Evolutionary conservation across 352 stramenopile genomes (phyloP), one percentile per base, ranked within the genome.

Genomic region (Pythium sp.): DNA sequence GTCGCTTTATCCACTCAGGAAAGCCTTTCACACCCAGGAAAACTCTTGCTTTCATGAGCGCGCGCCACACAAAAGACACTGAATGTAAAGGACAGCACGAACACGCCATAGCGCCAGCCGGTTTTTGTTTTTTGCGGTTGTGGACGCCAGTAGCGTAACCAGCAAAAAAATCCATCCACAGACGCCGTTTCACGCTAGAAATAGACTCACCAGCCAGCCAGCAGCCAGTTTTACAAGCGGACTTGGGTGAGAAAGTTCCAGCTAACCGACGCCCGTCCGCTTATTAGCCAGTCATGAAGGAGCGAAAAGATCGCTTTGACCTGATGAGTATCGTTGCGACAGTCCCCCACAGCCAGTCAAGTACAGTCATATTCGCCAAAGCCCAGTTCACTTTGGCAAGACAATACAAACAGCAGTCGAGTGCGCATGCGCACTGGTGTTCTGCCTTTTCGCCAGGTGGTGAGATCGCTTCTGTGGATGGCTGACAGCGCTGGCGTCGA

Each of bases 361-460:
- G 20, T 9, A 32, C 28, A 32, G 28, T 20, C 12, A 14, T n/a
- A n/a, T 22, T 51, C 43, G 18, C 41, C 11, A 41, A 15, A 41
- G 41, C 41, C 43, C 43, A 51, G 43, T 51, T 51, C 43, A 46
- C 38, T 43, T 46, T 46, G 15, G 18, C 43, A 22, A 22, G 43
- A n/a, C 41, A 47, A 15, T 18, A n/a, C 41, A 22, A 51, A 51
- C 43, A 51, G 43, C 43, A 51, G 43, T 12, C 43, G 43, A 51
- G 43, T 51, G 18, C 43, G 43, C 41, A n/a, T 8, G 41, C 15
- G 36, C 9, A 11, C 15, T 46, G 1, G 38, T 46, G 12, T 20
- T 51, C 43, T 51, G 43, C 43, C 43, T 51, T 51, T 51, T 51
- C 43, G 43, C 43, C 43, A 51, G 15, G 43, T 51, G 43, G 43